A percentile compares a stretch with the other conserved stretches of the same genome.
These are phyloP conservation scores for Aspergillus phoenicis DNA, from an alignment of 2,329 filamentous ascomycete species.

Conservation along the genomic window DNA sequence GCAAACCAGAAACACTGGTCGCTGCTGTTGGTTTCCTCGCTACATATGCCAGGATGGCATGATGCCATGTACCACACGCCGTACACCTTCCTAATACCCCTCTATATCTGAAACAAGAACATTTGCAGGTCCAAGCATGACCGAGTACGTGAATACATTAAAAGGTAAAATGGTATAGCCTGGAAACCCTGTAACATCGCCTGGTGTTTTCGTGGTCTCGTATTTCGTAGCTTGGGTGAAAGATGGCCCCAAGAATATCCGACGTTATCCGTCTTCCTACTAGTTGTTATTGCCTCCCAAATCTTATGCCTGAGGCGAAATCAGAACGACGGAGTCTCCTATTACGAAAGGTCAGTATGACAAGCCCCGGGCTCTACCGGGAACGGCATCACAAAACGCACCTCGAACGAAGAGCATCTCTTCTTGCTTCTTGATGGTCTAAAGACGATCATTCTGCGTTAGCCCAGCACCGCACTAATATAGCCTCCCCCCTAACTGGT, in stretches of 20 bases:
- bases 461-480: background rate
- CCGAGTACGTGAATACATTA: background rate
- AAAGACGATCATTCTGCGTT: conserved; percentile 9
- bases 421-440: conserved; percentile 95
- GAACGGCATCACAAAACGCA: conserved; percentile 46
- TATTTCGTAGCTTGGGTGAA: background rate
- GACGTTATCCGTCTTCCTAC: background rate
- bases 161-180: background rate
- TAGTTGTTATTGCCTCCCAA: background rate
- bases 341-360: conserved; percentile 27
- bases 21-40: background rate
- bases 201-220: conserved; percentile 9
- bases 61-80: background rate
- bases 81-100: background rate
- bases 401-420: conserved; percentile 99
- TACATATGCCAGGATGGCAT: background rate
- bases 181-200: conserved; percentile 8
- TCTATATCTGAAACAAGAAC: background rate
- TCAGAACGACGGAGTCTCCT: conserved; percentile 74
- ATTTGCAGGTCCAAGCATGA: background rate
- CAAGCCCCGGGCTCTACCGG: background rate
- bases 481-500: background rate
- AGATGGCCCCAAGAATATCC: background rate
- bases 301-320: conserved; percentile 61
- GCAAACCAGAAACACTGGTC: background rate